Conservation (phyloP, 2,329 filamentous ascomycete genomes). For the Exophiala aquamarina region DNA sequence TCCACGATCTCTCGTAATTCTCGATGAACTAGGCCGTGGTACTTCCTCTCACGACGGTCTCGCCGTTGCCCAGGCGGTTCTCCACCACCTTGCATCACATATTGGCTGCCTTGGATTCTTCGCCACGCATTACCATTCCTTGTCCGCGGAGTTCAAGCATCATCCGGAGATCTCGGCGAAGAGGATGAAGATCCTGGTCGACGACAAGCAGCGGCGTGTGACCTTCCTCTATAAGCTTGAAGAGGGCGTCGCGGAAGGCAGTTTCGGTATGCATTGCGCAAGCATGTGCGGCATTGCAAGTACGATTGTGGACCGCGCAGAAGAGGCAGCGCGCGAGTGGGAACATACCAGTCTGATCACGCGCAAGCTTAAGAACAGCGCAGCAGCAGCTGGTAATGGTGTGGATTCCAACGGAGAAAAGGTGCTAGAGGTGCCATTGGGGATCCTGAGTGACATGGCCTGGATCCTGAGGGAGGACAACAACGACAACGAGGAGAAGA, state of each 20-base stretch:
- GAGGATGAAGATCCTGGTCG: conserved; percentile 93
- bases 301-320: conserved; percentile 80
- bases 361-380: conserved; percentile 64
- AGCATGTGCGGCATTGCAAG: conserved; percentile 93
- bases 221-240: conserved; percentile 96
- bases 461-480: conserved; percentile 20
- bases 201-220: conserved; percentile 79
- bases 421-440: conserved; percentile 20
- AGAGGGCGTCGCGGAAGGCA: conserved; percentile 89
- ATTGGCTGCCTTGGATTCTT: conserved; percentile 96
- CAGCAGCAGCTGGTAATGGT: conserved; percentile 60
- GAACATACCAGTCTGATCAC: conserved; percentile 91
- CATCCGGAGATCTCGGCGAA: conserved; percentile 86
- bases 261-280: conserved; percentile 98
- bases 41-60: conserved; percentile 96
- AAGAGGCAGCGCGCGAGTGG: conserved; percentile 86
- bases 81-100: conserved; percentile 93
- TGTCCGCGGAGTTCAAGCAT: conserved; percentile 83
- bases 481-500: conserved; percentile 36
- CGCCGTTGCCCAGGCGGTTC: conserved; percentile 90
- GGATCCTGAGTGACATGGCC: conserved; percentile 27
- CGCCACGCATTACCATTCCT: conserved; percentile 93
- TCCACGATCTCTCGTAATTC: conserved; percentile 88
- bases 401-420: conserved; percentile 55
- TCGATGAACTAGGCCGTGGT: conserved; percentile 92